phyloP scores from a whole-genome alignment of 2,329 filamentous ascomycete species.

The Hypomyces perniciosus region DNA sequence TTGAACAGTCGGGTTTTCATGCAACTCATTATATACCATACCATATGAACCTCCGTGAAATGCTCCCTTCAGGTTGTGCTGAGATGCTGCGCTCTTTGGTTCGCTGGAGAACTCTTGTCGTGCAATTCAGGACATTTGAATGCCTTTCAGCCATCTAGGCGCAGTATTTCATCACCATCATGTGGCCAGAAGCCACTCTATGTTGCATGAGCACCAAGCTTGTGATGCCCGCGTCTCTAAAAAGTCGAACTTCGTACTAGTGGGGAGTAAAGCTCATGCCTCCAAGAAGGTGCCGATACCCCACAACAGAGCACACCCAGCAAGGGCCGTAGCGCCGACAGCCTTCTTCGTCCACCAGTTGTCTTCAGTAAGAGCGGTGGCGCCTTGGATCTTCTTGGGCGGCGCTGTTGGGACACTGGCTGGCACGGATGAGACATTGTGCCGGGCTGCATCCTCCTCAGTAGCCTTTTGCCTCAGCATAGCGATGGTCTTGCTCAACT shows the following conservation, averaged over 20 bases:
- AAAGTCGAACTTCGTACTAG: background rate
- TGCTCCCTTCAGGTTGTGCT: no score
- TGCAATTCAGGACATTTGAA: no score
- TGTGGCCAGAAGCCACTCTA: no score
- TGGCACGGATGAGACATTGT: slow-evolving; percentile 22
- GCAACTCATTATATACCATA: no score
- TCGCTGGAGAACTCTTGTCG: no score
- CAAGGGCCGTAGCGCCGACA: slow-evolving; percentile 54
- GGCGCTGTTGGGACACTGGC: slow-evolving; percentile 23
- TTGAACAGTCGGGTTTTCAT: no score
- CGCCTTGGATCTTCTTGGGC: slow-evolving; percentile 26
- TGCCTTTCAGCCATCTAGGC: no score
- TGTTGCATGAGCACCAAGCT: background rate
- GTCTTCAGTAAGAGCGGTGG: slow-evolving; percentile 59
- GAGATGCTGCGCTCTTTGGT: no score
- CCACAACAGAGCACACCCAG: slow-evolving; percentile 57
- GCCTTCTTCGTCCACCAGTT: slow-evolving; percentile 63
- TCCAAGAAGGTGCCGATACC: slow-evolving; percentile 49
- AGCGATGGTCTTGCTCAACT: slow-evolving; percentile 64
- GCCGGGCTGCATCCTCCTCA: slow-evolving; percentile 33
- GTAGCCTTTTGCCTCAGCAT: slow-evolving; percentile 45
- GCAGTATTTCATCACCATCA: no score
- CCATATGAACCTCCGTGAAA: no score
- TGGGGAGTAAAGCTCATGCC: slow-evolving; percentile 12
- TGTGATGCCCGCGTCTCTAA: background rate